Conservation (phyloP, 768 basidiomycete genomes). For the Kwoniella sp. region DNA sequence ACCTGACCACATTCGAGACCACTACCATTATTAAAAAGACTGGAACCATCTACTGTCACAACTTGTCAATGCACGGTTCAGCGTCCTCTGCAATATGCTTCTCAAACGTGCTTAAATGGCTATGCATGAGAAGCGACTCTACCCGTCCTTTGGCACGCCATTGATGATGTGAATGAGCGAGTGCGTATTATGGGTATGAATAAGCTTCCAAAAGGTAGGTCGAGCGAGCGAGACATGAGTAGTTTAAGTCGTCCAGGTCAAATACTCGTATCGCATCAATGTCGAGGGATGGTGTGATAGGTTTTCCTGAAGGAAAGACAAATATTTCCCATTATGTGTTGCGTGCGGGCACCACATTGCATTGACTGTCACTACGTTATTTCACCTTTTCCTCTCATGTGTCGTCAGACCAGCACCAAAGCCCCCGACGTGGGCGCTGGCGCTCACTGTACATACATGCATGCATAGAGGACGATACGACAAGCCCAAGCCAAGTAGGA, state of each 20-base stretch:
- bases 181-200: too few species aligned
- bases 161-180: not conserved
- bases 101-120: not conserved
- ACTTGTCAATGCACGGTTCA: not conserved
- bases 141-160: not conserved
- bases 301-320: conserved; percentile 4
- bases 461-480: not conserved
- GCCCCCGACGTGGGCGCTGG: too few species aligned
- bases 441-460: not conserved
- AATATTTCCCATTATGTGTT: conserved; percentile 11
- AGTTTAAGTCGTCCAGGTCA: not conserved
- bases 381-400: not conserved
- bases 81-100: not conserved
- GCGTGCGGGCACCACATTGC: not conserved
- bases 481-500: too few species aligned
- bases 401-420: not conserved
- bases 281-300: conserved; percentile 23
- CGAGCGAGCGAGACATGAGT: not conserved
- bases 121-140: not conserved
- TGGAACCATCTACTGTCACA: not conserved
- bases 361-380: not conserved
- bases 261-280: not conserved
- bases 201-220: not conserved
- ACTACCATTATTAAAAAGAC: not conserved
- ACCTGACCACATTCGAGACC: not conserved